phyloP scores from a whole-genome alignment of 306 rosid species.

The Prinsepia uniflora region DNA sequence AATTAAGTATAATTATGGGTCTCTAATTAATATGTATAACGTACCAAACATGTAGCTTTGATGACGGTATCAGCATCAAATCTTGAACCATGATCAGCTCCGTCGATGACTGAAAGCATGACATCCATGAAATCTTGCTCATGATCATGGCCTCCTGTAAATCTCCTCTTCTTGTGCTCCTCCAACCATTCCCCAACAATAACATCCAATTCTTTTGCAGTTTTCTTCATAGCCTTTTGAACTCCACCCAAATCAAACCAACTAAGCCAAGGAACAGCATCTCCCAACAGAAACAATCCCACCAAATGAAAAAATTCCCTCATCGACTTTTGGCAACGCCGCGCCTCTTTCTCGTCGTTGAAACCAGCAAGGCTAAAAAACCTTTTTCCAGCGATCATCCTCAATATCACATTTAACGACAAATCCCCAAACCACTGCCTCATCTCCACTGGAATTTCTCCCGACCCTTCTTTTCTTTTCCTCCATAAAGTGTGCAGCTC shows the following conservation, averaged over 20 bases:
- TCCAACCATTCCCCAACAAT: constrained; percentile 22
- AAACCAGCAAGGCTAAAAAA: constrained; percentile 6
- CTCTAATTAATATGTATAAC: not conserved
- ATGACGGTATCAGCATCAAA: constrained; percentile 32
- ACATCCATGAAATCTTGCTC: constrained; percentile 45
- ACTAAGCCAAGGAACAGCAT: constrained; percentile 39
- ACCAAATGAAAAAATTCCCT: too few species aligned
- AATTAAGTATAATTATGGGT: too few species aligned
- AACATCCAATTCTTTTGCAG: constrained; percentile 25
- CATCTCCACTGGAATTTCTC: constrained; percentile 28
- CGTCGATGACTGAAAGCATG: constrained; percentile 27
- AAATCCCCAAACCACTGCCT: constrained; percentile 39
- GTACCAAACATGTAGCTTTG: constrained; percentile 38
- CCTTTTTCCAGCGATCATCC: constrained; percentile 34
- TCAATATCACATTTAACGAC: constrained; percentile 35
- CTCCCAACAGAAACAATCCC: constrained; percentile 33
- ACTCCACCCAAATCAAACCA: constrained; percentile 40
- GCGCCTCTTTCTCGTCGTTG: not conserved
- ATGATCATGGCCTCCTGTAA: not conserved
- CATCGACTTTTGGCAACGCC: constrained; percentile 10
- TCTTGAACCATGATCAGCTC: constrained; percentile 2
- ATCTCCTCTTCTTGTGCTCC: constrained; percentile 28
- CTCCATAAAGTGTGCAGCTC: constrained; percentile 27
- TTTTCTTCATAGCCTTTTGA: constrained; percentile 38
- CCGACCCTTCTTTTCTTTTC: not conserved